A percentile compares a stretch with the other conserved stretches of the same genome.
Conservation (phyloP, 805 yeast genomes). For the Wickerhamiella parazyma region DNA sequence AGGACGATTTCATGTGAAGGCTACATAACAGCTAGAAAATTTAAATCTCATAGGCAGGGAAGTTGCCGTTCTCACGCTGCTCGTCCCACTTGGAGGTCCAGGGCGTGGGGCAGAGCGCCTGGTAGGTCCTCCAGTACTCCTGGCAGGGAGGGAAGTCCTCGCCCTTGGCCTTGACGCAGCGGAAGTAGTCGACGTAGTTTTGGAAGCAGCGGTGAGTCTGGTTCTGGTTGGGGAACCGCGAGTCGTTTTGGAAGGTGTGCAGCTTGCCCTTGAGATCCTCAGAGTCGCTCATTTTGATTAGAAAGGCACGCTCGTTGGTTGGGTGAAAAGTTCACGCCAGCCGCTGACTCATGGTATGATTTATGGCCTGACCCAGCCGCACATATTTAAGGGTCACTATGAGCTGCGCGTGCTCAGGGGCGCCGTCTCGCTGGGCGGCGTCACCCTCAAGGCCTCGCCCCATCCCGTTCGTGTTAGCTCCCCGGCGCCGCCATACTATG, state of each 20-base stretch:
- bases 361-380: conserved; percentile 11
- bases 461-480: not conserved
- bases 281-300: conserved; percentile 15
- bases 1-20: conserved; percentile 40
- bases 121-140: conserved; percentile 83
- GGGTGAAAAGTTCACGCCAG: not conserved
- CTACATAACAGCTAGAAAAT: not conserved
- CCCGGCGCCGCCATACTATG: conserved; percentile 18
- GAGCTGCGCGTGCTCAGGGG: conserved; percentile 22
- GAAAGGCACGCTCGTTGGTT: conserved; percentile 1
- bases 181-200: conserved; percentile 94
- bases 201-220: conserved; percentile 99
- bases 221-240: conserved; percentile 94
- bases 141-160: conserved; percentile 97
- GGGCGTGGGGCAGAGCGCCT: conserved; percentile 38
- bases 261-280: conserved; percentile 18
- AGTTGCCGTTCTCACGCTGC: conserved; percentile 38
- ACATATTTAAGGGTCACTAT: conserved; percentile 23
- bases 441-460: conserved; percentile 10
- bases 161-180: conserved; percentile 92
- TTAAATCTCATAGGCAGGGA: conserved; percentile 30
- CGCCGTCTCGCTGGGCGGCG: conserved; percentile 21
- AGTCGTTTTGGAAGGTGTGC: conserved; percentile 51
- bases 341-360: conserved; percentile 5
- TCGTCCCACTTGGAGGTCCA: conserved; percentile 32